A percentile compares a stretch with the other conserved stretches of the same genome.
Evolutionary conservation across 1,284 basidiomycete species (phyloP).

Genomic region (Phlebopus sp.): DNA sequence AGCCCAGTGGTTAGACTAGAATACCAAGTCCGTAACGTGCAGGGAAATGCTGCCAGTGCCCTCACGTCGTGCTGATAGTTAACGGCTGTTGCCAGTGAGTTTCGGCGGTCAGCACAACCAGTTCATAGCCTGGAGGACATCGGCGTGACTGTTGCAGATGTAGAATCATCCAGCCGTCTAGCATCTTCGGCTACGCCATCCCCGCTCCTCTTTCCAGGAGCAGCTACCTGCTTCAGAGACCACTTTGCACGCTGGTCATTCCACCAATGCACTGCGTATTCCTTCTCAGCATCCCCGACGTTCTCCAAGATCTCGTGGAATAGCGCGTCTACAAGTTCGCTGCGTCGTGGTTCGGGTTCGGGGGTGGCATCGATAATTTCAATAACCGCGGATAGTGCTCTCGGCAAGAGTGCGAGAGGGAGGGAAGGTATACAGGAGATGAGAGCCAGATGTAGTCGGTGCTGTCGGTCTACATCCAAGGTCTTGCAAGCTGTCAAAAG

Average conservation of each 20-base stretch:
- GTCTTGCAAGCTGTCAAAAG: constrained; percentile 39
- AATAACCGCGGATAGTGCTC: constrained; percentile 48
- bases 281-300: constrained; percentile 67
- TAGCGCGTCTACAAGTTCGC: constrained; percentile 53
- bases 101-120: no score
- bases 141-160: no score
- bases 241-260: constrained; percentile 37
- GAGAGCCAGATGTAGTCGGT: constrained; percentile 55
- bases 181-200: no score
- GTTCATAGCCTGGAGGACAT: no score
- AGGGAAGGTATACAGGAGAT: constrained; percentile 59
- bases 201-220: no score
- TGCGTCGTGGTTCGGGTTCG: constrained; percentile 22
- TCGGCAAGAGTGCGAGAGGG: constrained; percentile 50
- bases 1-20: not conserved
- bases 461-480: constrained; percentile 34
- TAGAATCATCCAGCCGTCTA: no score
- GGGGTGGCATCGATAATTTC: constrained; percentile 30
- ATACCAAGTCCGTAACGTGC: no score
- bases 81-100: no score
- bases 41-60: no score
- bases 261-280: constrained; percentile 67
- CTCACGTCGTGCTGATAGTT: no score
- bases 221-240: constrained; percentile 6
- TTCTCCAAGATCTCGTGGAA: constrained; percentile 59